Evolutionary conservation across 1,284 basidiomycete species (phyloP).

Genomic region (Puccinia sorghi): DNA sequence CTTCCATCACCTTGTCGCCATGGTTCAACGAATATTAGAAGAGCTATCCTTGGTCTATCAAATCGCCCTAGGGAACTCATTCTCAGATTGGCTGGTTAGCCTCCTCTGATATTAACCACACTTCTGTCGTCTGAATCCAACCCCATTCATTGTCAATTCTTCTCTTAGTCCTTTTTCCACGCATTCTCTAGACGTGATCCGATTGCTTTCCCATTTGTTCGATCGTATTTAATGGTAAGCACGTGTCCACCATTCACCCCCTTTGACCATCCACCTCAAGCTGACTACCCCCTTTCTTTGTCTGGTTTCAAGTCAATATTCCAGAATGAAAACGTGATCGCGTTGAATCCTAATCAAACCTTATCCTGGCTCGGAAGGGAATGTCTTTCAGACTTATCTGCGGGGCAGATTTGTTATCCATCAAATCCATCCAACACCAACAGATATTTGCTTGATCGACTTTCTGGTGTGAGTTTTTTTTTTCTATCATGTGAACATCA

Average conservation of each 20-base stretch:
- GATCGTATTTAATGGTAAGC: constrained; percentile 40
- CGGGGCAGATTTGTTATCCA: neutral
- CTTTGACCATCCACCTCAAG: too few species aligned
- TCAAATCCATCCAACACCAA: constrained; percentile 13
- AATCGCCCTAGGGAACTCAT: neutral
- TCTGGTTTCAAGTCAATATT: constrained; percentile 35
- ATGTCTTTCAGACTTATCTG: constrained; percentile 30
- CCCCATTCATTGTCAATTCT: neutral
- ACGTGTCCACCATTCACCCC: neutral
- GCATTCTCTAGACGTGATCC: constrained; percentile 28
- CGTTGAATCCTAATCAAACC: constrained; percentile 12
- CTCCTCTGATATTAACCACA: neutral
- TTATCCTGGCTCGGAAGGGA: constrained; percentile 28
- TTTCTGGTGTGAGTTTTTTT: constrained; percentile 31
- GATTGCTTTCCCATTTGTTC: constrained; percentile 27
- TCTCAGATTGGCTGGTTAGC: constrained; percentile 44
- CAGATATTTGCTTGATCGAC: constrained; percentile 13
- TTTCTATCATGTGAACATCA: neutral
- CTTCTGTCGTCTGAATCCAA: neutral
- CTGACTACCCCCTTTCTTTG: neutral
- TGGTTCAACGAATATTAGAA: neutral
- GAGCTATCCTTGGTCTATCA: constrained; percentile 9
- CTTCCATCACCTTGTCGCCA: constrained; percentile 11
- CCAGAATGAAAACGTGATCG: constrained; percentile 34
- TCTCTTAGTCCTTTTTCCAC: constrained; percentile 23